Base-by-base conservation (phyloP, 2,329 filamentous ascomycete genomes). In the Gaeumannomyces tritici region DNA sequence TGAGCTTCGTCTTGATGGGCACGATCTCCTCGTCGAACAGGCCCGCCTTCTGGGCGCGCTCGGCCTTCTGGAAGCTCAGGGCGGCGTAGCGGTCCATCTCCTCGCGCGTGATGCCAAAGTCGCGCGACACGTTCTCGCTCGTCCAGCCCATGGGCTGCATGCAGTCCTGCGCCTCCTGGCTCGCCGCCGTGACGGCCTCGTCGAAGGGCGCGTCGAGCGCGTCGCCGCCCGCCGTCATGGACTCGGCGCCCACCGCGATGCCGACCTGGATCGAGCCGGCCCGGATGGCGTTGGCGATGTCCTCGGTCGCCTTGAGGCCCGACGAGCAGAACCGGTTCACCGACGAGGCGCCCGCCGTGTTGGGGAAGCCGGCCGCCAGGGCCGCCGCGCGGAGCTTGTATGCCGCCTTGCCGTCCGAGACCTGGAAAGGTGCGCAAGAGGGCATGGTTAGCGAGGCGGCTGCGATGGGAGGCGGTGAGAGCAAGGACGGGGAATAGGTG, bases 91-190 rank as follows among this genome's bases (percentile, higher is more conserved):
- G 80, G 76, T 99, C 95, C 78, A 98, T 90, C 73, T 79, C 77
- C 72, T 93, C 87, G 65, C 95, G 85, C 2, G 85, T 78, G 73
- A 99, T 88, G 72, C 89, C 85, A 75, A 98, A 98, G 77, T 98
- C 95, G 59, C 86, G 86, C 69, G 89, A 91, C 31, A 99, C 92
- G 73, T 98, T 98, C 80, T 99, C 95, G 64, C 89, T 93, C 3
- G 95, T 99, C 85, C 96, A 96, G 27, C 95, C 95, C 95, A 99
- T 99, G 67, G 93, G 90, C 82, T 92, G 85, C 85, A 93, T 85
- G 81, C 92, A 95, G 78, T 98, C 93, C 58, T 76, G 76, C 0
- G 91, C 84, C 72, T 97, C 91, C 73, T 91, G 89, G 77, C 83
- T 89, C 70, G 82, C 78, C 68, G 78, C 73, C 58, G 90, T 78